Percentiles rank a stretch among this genome's conserved stretches.
These are phyloP conservation scores for Nectriaceae sp. DNA, from an alignment of 2,329 filamentous ascomycete species.

Conservation along the genomic window DNA sequence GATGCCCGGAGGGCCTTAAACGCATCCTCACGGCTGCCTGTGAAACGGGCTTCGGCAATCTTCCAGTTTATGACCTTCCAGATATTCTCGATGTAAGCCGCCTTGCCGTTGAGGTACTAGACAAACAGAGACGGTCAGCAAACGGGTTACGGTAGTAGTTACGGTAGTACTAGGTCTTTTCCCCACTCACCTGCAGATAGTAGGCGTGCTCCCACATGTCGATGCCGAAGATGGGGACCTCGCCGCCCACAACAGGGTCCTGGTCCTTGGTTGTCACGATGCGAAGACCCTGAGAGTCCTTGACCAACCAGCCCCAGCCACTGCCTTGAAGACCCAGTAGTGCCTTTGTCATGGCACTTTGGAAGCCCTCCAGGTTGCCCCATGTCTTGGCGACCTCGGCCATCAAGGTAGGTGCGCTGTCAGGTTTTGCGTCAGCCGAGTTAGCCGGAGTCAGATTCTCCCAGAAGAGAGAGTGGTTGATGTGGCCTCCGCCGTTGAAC, in stretches of 20 bases:
- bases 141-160: background rate
- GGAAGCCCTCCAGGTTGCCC: slow-evolving; percentile 68
- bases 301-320: slow-evolving; percentile 87
- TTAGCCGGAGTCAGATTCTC: slow-evolving; percentile 70
- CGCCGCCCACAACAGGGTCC: slow-evolving; percentile 67
- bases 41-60: slow-evolving; percentile 64
- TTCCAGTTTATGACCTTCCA: slow-evolving; percentile 82
- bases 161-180: background rate
- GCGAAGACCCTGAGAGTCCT: slow-evolving; percentile 60
- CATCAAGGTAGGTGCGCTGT: slow-evolving; percentile 58
- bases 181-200: slow-evolving; percentile 69
- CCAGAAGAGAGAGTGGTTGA: slow-evolving; percentile 95
- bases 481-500: slow-evolving; percentile 90
- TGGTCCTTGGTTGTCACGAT: slow-evolving; percentile 87
- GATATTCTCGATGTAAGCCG: slow-evolving; percentile 73
- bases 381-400: slow-evolving; percentile 65
- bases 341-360: slow-evolving; percentile 63
- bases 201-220: slow-evolving; percentile 97
- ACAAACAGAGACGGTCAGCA: slow-evolving; percentile 28
- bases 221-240: slow-evolving; percentile 73
- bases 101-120: slow-evolving; percentile 76
- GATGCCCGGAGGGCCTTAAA: slow-evolving; percentile 48
- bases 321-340: slow-evolving; percentile 77
- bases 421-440: slow-evolving; percentile 57
- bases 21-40: slow-evolving; percentile 47